Base-by-base conservation (phyloP, 805 yeast genomes). In the Starmera dryadoides region DNA sequence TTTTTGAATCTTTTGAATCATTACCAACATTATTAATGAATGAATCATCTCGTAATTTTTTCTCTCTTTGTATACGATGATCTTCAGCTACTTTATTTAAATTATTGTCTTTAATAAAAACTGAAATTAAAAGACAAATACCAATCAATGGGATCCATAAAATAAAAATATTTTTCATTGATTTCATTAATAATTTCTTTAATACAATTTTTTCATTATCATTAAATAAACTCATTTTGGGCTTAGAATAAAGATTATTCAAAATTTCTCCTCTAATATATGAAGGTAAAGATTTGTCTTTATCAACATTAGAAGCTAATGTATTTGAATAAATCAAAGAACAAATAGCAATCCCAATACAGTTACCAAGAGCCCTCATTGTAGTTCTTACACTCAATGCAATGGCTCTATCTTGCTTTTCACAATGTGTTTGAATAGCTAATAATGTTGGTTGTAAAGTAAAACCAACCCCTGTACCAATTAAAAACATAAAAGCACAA, bases 321-420 rank as follows among this genome's bases (percentile, higher is more conserved):
- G 37, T 35, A 15, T 35, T 33, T 12, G 34, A 16, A 18, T 31
- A 49, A 3, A 49, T 46, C 33, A 49, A 34, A 2, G 52, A 30
- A 34, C 45, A 36, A 11, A 72, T 55, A 1, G 82, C 80, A 29
- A 77, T 59, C 0, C 84, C 83, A 21, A 75, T 58, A 1, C 82
- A 69, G n/a, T 81, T 81, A 14, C 84, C 85, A 41, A 79, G 68
- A 3, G 79, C 71, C 39, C 84, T 59, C 35, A 73, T 47, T 19
- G 75, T 75, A 47, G 76, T 77, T 52, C 84, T 63, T 2, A 79
- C 63, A 3, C 79, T 66, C 9, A 77, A 75, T 12, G 75, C 75
- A 11, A 77, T 77, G 0, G 83, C 79, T 34, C 85, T 55, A 44
- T 78, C 82, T 4, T 68, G 60, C 37, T 68, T 65, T 30, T 50